Evolutionary conservation across 495 filamentous ascomycete genomes (phyloP).

Genomic region (Penicillium bialowiezense): DNA sequence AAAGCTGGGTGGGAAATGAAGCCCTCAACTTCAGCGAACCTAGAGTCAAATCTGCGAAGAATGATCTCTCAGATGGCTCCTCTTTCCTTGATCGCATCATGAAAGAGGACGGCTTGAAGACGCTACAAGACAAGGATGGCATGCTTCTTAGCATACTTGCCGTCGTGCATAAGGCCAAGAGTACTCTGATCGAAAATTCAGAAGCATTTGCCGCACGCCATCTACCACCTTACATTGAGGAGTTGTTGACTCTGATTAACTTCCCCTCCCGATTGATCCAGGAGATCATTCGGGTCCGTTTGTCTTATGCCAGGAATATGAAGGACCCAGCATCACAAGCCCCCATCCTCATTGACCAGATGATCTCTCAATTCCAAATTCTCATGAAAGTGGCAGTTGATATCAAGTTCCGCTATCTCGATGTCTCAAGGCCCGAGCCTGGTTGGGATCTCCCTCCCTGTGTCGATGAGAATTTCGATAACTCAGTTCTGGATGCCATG

Average conservation of each 20-base stretch:
- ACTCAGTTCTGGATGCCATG: slow-evolving; percentile 90
- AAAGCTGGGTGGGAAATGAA: slow-evolving; percentile 94
- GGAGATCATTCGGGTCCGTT: slow-evolving; percentile 89
- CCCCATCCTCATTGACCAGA: slow-evolving; percentile 88
- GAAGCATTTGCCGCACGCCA: slow-evolving; percentile 84
- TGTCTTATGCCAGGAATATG: slow-evolving; percentile 92
- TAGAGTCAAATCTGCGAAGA: slow-evolving; percentile 41
- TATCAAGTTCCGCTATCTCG: slow-evolving; percentile 85
- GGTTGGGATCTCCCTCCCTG: slow-evolving; percentile 95
- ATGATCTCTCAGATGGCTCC: slow-evolving; percentile 77
- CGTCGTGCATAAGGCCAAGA: slow-evolving; percentile 91
- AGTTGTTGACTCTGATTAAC: slow-evolving; percentile 91
- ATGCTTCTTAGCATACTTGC: slow-evolving; percentile 79
- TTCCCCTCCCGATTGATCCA: slow-evolving; percentile 94
- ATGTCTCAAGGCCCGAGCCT: slow-evolving; percentile 79
- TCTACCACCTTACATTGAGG: slow-evolving; percentile 94
- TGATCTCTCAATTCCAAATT: slow-evolving; percentile 95
- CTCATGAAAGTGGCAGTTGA: slow-evolving; percentile 84
- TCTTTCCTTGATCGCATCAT: slow-evolving; percentile 97
- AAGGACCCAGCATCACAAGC: slow-evolving; percentile 84
- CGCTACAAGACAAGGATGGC: slow-evolving; percentile 75
- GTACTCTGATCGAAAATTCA: slow-evolving; percentile 83
- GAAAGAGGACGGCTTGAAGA: slow-evolving; percentile 93
- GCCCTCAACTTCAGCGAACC: slow-evolving; percentile 84
- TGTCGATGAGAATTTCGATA: slow-evolving; percentile 94